Evolutionary conservation across 306 rosid species (phyloP).

Genomic region (Macrotyloma uniflorum): DNA sequence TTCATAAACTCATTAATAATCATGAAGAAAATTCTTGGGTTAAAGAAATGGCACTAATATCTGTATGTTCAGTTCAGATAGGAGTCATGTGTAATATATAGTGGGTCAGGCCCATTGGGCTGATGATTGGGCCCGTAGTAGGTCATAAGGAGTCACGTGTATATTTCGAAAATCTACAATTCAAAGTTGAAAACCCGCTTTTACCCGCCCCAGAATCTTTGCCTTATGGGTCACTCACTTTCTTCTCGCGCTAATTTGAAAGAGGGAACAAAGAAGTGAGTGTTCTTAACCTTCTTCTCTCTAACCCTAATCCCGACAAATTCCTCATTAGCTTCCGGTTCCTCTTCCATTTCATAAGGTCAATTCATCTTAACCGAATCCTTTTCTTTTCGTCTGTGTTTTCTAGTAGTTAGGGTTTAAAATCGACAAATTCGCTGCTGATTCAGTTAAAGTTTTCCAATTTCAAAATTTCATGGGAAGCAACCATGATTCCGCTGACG

Average conservation of each 20-base stretch:
- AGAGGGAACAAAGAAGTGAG: not conserved
- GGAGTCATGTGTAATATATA: no score
- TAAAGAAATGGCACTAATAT: no score
- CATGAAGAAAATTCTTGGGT: no score
- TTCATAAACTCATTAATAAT: no score
- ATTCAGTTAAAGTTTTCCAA: not conserved
- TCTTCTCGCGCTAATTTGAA: not conserved
- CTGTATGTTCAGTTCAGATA: no score
- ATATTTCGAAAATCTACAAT: not conserved
- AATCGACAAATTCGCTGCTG: not conserved
- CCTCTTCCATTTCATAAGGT: not conserved
- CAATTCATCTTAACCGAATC: not conserved
- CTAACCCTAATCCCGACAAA: not conserved
- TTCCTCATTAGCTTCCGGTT: not conserved
- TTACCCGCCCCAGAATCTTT: not conserved
- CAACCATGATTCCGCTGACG: slow-evolving; percentile 48
- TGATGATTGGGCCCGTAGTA: not conserved
- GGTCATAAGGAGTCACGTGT: not conserved
- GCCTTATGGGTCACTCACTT: not conserved
- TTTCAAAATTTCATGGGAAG: slow-evolving; percentile 46
- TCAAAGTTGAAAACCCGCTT: slow-evolving; percentile 30
- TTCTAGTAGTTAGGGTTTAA: slow-evolving; percentile 26
- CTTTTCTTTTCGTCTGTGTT: not conserved
- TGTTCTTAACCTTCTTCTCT: not conserved
- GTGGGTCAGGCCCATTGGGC: not conserved